These are phyloP conservation scores for Moniliella sp. DNA, from an alignment of 1,284 basidiomycete genomes.

Conservation along the genomic window DNA sequence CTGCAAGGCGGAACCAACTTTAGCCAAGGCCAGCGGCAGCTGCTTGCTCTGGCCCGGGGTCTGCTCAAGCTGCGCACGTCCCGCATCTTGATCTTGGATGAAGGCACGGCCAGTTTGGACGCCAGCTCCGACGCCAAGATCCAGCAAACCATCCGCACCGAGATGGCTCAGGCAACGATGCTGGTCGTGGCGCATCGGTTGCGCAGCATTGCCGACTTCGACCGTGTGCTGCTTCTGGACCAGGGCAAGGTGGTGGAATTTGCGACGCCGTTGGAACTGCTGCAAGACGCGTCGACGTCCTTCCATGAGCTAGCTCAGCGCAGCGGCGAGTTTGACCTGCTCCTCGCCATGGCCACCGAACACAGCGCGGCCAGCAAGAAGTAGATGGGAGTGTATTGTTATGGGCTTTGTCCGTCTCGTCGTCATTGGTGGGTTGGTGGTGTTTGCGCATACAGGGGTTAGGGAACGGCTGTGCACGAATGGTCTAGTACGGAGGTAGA, in stretches of 20 bases:
- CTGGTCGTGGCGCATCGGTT: conserved; percentile 46
- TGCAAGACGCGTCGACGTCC: conserved; percentile 42
- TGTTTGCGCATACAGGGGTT: too few relatives aligned
- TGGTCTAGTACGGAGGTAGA: too few relatives aligned
- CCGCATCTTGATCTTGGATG: conserved; percentile 41
- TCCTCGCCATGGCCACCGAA: conserved; percentile 38
- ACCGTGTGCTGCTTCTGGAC: conserved; percentile 41
- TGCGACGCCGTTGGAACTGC: conserved; percentile 47
- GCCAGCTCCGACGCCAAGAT: conserved; percentile 38
- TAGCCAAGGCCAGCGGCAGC: conserved; percentile 40
- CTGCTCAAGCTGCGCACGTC: conserved; percentile 38
- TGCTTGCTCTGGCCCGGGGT: conserved; percentile 41
- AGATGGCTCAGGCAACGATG: conserved; percentile 36
- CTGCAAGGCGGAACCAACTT: conserved; percentile 39
- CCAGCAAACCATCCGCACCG: conserved; percentile 37
- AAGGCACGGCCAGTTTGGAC: conserved; percentile 37
- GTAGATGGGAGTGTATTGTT: too few relatives aligned
- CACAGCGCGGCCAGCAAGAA: too few relatives aligned
- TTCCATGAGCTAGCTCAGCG: conserved; percentile 49
- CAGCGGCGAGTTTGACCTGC: conserved; percentile 56
- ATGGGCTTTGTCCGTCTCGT: too few relatives aligned
- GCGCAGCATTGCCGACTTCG: conserved; percentile 44
- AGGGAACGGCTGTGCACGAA: too few relatives aligned
- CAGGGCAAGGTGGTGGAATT: conserved; percentile 53
- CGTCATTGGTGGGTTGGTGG: too few relatives aligned